A percentile compares a stretch with the other conserved stretches of the same genome.
phyloP scores from a whole-genome alignment of 2,329 filamentous ascomycete genomes.

The Trichophyton rubrum region DNA sequence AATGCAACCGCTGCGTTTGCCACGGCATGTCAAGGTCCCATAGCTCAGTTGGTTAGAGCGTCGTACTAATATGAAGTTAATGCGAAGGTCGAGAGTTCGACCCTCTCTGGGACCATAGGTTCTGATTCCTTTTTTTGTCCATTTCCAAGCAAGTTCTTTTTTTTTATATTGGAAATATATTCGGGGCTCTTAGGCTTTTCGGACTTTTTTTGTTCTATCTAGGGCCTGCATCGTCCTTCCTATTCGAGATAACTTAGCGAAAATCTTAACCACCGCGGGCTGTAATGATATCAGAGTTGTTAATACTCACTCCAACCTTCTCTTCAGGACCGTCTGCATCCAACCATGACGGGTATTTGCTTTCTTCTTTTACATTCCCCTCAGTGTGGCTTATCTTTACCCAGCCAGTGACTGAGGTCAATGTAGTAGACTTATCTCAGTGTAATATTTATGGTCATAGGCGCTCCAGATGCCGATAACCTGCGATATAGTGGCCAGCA shows the following conservation, averaged over 20 bases:
- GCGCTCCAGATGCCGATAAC: constrained; percentile 68
- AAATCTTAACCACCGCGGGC: neutral
- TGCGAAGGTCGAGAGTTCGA: constrained; percentile 10
- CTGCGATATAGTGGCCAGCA: constrained; percentile 31
- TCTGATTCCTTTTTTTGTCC: constrained; percentile 2
- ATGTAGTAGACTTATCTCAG: neutral
- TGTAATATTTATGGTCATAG: constrained; percentile 68
- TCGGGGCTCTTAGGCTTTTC: no score
- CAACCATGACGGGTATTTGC: neutral
- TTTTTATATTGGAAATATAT: neutral
- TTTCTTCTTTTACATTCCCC: neutral
- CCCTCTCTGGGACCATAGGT: constrained; percentile 9
- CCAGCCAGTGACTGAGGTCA: neutral
- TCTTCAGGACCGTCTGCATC: neutral
- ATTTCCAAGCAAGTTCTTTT: neutral
- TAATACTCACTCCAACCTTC: neutral
- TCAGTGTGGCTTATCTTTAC: neutral
- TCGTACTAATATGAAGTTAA: constrained; percentile 5
- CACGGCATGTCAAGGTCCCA: constrained; percentile 3
- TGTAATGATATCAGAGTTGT: neutral
- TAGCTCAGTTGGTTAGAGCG: constrained; percentile 4
- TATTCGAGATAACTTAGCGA: neutral
- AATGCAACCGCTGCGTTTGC: neutral
- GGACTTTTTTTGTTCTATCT: neutral
- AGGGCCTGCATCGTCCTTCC: neutral